Evolutionary conservation across 352 stramenopile genomes (phyloP).

Genomic region (Phytophthora pistaciae): DNA sequence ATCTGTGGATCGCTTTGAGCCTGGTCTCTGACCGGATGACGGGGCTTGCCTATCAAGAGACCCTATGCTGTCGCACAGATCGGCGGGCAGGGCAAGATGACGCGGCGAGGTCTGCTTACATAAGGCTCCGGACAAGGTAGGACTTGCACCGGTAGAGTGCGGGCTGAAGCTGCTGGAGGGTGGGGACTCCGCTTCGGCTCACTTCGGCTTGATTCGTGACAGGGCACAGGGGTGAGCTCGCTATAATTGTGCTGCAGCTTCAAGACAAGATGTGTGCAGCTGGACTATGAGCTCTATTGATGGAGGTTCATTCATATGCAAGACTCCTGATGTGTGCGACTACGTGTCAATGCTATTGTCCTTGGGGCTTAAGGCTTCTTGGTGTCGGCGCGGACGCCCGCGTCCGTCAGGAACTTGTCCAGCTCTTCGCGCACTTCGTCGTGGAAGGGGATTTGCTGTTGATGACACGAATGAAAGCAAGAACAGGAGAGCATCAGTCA

Average conservation of each 20-base stretch:
- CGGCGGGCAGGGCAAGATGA: constrained; percentile 9
- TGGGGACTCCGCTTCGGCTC: neutral
- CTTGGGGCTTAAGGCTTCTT: constrained; percentile 15
- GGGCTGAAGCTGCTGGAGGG: neutral
- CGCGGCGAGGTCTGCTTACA: constrained; percentile 27
- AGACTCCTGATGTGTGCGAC: constrained; percentile 7
- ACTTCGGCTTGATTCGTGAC: neutral
- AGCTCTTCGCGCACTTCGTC: constrained; percentile 42
- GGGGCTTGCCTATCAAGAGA: neutral
- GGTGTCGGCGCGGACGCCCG: constrained; percentile 9
- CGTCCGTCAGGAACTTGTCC: constrained; percentile 30
- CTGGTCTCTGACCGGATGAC: constrained; percentile 26
- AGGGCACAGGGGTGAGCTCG: neutral
- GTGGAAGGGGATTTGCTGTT: constrained; percentile 35
- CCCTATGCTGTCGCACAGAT: constrained; percentile 8
- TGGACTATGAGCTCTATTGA: constrained; percentile 1
- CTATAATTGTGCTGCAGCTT: neutral
- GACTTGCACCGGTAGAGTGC: constrained; percentile 15
- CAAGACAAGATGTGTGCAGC: constrained; percentile 9
- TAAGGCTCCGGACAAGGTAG: constrained; percentile 17
- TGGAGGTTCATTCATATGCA: constrained; percentile 16
- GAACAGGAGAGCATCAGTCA: neutral
- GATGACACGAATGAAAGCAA: neutral
- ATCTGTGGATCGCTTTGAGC: constrained; percentile 1
- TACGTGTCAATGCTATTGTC: neutral